Conservation (phyloP, 495 filamentous ascomycete species). For the Podospora tetraspora region DNA sequence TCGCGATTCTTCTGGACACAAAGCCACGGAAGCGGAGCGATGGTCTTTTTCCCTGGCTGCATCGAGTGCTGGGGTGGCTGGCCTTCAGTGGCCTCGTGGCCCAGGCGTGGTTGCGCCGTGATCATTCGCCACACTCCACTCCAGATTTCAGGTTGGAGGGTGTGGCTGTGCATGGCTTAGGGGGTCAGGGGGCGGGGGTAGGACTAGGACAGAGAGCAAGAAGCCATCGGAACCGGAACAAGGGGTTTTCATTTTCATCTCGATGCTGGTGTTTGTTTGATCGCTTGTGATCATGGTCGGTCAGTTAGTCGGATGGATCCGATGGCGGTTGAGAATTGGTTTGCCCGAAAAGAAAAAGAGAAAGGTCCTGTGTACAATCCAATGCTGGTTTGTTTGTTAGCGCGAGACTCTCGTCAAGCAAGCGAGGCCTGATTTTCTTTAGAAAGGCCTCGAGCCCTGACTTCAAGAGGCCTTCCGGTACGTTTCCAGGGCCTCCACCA, state of each 20-base stretch:
- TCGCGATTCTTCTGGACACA: not conserved
- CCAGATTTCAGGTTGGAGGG: not conserved
- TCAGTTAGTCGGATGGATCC: not conserved
- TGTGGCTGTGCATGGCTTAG: slow-evolving; percentile 5
- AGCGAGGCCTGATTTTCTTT: too few relatives aligned
- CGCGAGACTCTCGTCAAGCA: too few relatives aligned
- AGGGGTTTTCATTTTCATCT: not conserved
- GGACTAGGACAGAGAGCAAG: too few relatives aligned
- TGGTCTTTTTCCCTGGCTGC: slow-evolving; percentile 2
- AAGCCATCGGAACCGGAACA: not conserved
- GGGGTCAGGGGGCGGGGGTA: not conserved
- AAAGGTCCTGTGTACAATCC: not conserved
- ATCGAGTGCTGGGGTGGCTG: not conserved
- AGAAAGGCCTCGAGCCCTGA: too few relatives aligned
- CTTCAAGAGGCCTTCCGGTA: too few relatives aligned
- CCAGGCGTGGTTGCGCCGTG: not conserved
- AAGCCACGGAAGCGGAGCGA: slow-evolving; percentile 11
- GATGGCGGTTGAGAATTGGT: not conserved
- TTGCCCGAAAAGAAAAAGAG: not conserved
- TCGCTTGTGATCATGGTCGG: not conserved
- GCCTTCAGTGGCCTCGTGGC: not conserved
- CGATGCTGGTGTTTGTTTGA: not conserved
- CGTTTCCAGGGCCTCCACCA: too few relatives aligned
- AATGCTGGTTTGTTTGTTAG: too few relatives aligned
- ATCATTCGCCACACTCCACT: not conserved